These are phyloP conservation scores for Volvariella volvacea DNA, from an alignment of 1,284 basidiomycete genomes.

Conservation along the genomic window DNA sequence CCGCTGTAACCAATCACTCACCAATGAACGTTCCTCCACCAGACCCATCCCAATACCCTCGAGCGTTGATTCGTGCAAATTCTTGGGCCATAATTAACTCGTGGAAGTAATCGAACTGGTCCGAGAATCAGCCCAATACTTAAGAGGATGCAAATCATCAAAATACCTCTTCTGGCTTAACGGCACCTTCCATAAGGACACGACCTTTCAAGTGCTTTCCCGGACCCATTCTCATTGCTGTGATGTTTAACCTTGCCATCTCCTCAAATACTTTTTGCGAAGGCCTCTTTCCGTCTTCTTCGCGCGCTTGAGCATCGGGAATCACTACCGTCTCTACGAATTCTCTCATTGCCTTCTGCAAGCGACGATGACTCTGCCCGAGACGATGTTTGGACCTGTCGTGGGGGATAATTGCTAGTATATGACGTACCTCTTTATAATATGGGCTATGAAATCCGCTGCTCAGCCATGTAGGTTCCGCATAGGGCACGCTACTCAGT, in stretches of 20 bases:
- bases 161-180: conserved; percentile 70
- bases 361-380: conserved; percentile 40
- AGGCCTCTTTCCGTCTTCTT: conserved; percentile 23
- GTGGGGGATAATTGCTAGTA: not conserved
- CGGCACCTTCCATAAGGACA: conserved; percentile 11
- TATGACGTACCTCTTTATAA: conserved; percentile 47
- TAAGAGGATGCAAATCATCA: not conserved
- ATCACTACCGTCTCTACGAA: conserved; percentile 45
- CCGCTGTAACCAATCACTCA: conserved; percentile 8
- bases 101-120: conserved; percentile 67
- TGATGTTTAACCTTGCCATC: conserved; percentile 19
- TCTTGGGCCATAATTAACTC: conserved; percentile 42
- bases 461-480: conserved; percentile 70
- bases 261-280: conserved; percentile 19
- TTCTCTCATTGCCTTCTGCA: conserved; percentile 40
- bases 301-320: conserved; percentile 39
- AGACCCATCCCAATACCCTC: conserved; percentile 37
- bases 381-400: conserved; percentile 1
- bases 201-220: conserved; percentile 22
- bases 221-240: conserved; percentile 24
- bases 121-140: not conserved
- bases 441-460: conserved; percentile 68
- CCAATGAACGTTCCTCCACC: conserved; percentile 28
- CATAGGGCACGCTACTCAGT: conserved; percentile 65
- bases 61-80: conserved; percentile 36